These are phyloP conservation scores for Aspergillus carlsbadensis DNA, from an alignment of 495 filamentous ascomycete genomes.

Conservation along the genomic window DNA sequence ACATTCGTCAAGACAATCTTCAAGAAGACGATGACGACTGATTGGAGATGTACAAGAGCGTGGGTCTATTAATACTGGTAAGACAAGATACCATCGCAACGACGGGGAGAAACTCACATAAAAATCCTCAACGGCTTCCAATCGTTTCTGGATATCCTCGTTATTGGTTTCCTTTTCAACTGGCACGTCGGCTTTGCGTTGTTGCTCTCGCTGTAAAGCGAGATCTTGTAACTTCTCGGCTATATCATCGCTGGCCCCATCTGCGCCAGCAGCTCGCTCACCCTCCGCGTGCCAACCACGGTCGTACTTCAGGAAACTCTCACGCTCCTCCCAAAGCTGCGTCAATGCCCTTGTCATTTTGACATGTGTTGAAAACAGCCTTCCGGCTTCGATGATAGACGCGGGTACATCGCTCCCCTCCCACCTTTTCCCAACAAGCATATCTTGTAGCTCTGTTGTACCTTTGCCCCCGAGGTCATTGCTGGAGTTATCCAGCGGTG, in stretches of 20 bases:
- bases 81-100: conserved; percentile 15
- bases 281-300: conserved; percentile 76
- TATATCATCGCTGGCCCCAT: conserved; percentile 19
- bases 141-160: conserved; percentile 57
- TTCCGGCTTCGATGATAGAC: conserved; percentile 93
- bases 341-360: conserved; percentile 86
- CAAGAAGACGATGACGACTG: conserved; percentile 87
- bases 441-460: conserved; percentile 69
- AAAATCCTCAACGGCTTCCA: conserved; percentile 75
- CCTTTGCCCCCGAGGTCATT: conserved; percentile 88
- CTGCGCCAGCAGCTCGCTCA: conserved; percentile 48
- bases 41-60: conserved; percentile 82
- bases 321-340: conserved; percentile 92
- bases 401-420: conserved; percentile 87
- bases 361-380: conserved; percentile 83
- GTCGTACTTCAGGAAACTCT: conserved; percentile 86
- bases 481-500: conserved; percentile 77
- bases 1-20: conserved; percentile 85
- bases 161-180: conserved; percentile 58
- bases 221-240: conserved; percentile 28
- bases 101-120: conserved; percentile 62
- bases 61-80: conserved; percentile 52
- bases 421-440: conserved; percentile 77
- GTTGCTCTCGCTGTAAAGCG: conserved; percentile 26
- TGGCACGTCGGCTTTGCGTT: conserved; percentile 25